Evolutionary conservation across 2,329 filamentous ascomycete species (phyloP).

Genomic region (Fusarium sp.): DNA sequence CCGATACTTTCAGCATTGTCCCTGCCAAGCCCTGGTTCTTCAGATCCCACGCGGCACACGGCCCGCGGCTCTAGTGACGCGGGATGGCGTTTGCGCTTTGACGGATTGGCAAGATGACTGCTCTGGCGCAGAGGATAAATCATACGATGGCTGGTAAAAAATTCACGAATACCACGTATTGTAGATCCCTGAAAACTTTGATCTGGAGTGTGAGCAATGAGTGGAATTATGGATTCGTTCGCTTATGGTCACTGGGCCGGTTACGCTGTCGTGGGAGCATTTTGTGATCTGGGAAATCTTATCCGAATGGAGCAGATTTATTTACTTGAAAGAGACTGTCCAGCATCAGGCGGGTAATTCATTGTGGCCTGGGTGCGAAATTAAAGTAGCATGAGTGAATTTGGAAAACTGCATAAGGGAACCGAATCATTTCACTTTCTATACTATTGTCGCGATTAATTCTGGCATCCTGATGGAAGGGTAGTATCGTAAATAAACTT

Average conservation of each 20-base stretch:
- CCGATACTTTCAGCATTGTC: neutral
- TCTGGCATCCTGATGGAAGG: neutral
- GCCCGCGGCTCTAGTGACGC: neutral
- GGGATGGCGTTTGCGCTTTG: conserved; percentile 5
- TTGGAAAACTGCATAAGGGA: too few relatives aligned
- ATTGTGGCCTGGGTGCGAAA: too few relatives aligned
- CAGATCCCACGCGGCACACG: neutral
- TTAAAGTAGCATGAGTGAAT: too few relatives aligned
- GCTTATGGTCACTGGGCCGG: neutral
- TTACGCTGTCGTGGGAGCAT: neutral
- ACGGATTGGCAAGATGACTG: neutral
- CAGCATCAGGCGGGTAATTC: too few relatives aligned
- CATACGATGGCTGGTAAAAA: neutral
- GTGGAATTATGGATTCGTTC: neutral
- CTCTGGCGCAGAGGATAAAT: neutral
- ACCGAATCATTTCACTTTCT: rapidly evolving
- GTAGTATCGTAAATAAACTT: neutral
- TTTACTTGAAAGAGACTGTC: too few relatives aligned
- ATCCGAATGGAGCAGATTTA: too few relatives aligned
- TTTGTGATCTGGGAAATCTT: too few relatives aligned
- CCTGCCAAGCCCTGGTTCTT: neutral
- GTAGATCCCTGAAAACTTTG: neutral
- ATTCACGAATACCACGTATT: neutral
- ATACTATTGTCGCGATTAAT: neutral
- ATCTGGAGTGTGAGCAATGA: neutral